Evolutionary conservation across 768 basidiomycete genomes (phyloP).

Genomic region (Auricularia auricula-judae): DNA sequence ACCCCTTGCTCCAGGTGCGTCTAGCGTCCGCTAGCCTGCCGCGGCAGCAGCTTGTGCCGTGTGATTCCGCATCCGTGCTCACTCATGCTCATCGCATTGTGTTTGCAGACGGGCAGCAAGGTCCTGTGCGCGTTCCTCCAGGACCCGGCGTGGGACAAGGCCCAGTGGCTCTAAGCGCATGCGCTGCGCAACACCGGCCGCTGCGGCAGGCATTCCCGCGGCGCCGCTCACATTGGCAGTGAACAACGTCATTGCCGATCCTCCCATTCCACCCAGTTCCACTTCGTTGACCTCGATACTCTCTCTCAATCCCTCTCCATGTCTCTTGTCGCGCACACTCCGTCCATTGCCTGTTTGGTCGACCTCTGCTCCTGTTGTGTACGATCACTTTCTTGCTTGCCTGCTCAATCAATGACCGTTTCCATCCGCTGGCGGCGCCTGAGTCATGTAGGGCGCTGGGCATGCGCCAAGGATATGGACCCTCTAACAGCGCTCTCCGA

Average conservation of each 20-base stretch:
- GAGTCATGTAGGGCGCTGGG: too few species aligned
- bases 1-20: conserved; percentile 86
- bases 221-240: neutral
- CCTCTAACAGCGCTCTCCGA: too few species aligned
- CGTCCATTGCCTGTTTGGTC: too few species aligned
- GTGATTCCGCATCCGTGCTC: conserved; percentile 3
- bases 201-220: neutral
- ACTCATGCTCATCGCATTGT: neutral
- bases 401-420: too few species aligned
- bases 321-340: too few species aligned
- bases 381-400: too few species aligned
- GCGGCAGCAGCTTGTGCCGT: neutral
- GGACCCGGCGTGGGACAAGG: conserved; percentile 84
- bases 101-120: conserved; percentile 78
- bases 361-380: too few species aligned
- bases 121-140: conserved; percentile 93
- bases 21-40: neutral
- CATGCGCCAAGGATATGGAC: too few species aligned
- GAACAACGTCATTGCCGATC: neutral
- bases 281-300: too few species aligned
- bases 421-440: too few species aligned
- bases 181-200: neutral
- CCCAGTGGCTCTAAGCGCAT: conserved; percentile 53
- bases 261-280: neutral
- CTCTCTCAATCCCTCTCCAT: too few species aligned